A percentile compares a stretch with the other conserved stretches of the same genome.
Evolutionary conservation across 257 asterid species (phyloP).

Genomic region (Rhazya stricta): DNA sequence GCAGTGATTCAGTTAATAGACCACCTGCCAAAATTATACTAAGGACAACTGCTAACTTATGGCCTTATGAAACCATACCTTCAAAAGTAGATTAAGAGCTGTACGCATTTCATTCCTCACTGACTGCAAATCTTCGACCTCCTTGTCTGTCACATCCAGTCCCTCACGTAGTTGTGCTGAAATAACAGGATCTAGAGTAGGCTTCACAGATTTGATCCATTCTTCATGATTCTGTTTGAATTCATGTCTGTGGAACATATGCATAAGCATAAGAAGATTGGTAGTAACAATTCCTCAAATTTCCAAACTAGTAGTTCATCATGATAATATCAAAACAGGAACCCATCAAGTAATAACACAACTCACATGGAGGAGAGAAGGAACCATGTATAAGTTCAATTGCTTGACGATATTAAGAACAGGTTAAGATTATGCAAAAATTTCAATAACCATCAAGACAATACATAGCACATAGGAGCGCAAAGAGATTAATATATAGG

Average conservation of each 20-base stretch:
- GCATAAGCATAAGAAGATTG: background rate
- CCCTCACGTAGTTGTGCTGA: conserved; percentile 43
- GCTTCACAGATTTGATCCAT: conserved; percentile 72
- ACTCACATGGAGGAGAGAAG: background rate
- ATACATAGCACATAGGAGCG: background rate
- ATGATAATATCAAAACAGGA: background rate
- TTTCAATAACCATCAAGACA: background rate
- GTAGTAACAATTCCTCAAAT: background rate
- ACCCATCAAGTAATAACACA: background rate
- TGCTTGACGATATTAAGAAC: background rate
- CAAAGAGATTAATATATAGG: background rate
- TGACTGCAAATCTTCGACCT: conserved; percentile 52
- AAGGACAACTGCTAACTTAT: conserved; percentile 2
- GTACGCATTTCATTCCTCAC: conserved; percentile 72
- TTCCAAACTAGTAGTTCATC: background rate
- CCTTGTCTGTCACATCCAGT: conserved; percentile 39
- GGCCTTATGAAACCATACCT: conserved; percentile 39
- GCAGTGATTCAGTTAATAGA: background rate
- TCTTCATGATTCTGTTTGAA: conserved; percentile 69
- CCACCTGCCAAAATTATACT: background rate
- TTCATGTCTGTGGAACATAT: conserved; percentile 52
- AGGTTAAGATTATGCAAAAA: background rate
- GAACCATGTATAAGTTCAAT: background rate
- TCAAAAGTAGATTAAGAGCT: conserved; percentile 67
- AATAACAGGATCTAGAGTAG: conserved; percentile 60